Evolutionary conservation across 495 filamentous ascomycete genomes (phyloP).

Genomic region (Penicillium goetzii): DNA sequence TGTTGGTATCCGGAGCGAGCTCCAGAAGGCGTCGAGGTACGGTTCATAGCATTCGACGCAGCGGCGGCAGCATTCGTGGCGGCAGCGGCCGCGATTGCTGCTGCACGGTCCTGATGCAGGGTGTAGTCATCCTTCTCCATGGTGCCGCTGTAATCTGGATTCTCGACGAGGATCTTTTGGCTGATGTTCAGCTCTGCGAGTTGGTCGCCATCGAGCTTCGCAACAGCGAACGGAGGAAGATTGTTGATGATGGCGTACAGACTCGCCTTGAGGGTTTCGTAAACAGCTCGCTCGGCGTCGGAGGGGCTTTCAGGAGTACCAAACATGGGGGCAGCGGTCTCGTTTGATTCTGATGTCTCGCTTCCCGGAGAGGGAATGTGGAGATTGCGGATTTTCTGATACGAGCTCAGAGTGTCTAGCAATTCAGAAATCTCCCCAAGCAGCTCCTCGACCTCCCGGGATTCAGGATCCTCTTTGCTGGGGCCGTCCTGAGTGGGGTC

Average conservation of each 20-base stretch:
- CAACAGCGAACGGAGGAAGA: conserved; percentile 82
- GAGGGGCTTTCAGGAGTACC: conserved; percentile 57
- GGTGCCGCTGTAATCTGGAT: conserved; percentile 71
- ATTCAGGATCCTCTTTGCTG: conserved; percentile 47
- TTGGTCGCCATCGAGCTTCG: conserved; percentile 83
- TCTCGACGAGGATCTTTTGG: conserved; percentile 74
- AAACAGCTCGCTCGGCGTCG: conserved; percentile 69
- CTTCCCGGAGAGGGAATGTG: conserved; percentile 41
- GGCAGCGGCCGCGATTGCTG: conserved; percentile 35
- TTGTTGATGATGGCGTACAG: conserved; percentile 71
- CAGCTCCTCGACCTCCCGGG: conserved; percentile 70
- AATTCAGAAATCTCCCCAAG: conserved; percentile 80
- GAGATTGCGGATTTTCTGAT: conserved; percentile 81
- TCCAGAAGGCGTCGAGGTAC: conserved; percentile 36
- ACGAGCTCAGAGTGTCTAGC: conserved; percentile 82
- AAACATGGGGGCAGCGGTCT: conserved; percentile 33
- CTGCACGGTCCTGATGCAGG: conserved; percentile 42
- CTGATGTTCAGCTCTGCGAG: conserved; percentile 80
- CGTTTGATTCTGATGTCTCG: conserved; percentile 49
- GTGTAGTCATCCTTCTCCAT: conserved; percentile 83
- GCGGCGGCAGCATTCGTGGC: conserved; percentile 30
- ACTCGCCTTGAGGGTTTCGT: conserved; percentile 74
- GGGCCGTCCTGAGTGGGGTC: conserved; percentile 45
- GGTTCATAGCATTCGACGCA: conserved; percentile 31
- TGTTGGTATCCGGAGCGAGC: conserved; percentile 39